Percentiles rank a stretch among this genome's conserved stretches.
Evolutionary conservation across 495 filamentous ascomycete species (phyloP).

Genomic region (Penicillium robsamsonii): DNA sequence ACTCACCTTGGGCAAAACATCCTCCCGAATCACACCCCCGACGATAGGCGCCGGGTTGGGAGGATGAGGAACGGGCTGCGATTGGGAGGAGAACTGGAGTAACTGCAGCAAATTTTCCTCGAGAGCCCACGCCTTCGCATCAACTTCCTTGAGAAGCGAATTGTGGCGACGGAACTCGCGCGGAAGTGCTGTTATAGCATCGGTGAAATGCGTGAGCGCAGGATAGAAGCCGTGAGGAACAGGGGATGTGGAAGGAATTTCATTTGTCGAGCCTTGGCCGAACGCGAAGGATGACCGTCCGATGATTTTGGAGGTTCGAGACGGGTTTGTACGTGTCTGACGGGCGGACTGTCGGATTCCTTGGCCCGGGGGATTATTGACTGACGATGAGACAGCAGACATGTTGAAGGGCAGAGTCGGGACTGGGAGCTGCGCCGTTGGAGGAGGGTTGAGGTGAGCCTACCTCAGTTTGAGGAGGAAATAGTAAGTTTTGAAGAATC

Average conservation of each 20-base stretch:
- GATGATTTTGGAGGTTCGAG: conserved; percentile 56
- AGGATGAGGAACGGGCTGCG: conserved; percentile 44
- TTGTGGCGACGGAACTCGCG: conserved; percentile 94
- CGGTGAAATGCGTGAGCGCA: conserved; percentile 90
- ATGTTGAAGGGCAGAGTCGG: conserved; percentile 27
- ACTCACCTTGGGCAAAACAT: conserved; percentile 38
- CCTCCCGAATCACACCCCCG: conserved; percentile 39
- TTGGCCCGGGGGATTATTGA: conserved; percentile 34
- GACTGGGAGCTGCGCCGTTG: conserved; percentile 19
- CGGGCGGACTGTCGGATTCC: conserved; percentile 53
- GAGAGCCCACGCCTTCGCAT: conserved; percentile 73
- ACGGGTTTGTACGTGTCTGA: conserved; percentile 60
- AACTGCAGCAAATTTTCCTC: conserved; percentile 65
- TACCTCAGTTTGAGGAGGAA: conserved; percentile 7
- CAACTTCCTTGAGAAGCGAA: conserved; percentile 91
- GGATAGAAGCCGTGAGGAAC: conserved; percentile 73
- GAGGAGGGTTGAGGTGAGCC: conserved; percentile 15
- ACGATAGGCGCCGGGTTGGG: conserved; percentile 41
- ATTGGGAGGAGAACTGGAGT: conserved; percentile 62
- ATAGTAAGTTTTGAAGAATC: conserved; percentile 6
- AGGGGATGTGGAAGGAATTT: conserved; percentile 33
- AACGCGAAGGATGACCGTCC: conserved; percentile 50
- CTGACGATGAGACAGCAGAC: conserved; percentile 33
- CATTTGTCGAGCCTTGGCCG: conserved; percentile 35
- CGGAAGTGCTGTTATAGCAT: conserved; percentile 87